These are phyloP conservation scores for Solanum hybrid DNA, from an alignment of 305 asterid species.

Conservation along the genomic window DNA sequence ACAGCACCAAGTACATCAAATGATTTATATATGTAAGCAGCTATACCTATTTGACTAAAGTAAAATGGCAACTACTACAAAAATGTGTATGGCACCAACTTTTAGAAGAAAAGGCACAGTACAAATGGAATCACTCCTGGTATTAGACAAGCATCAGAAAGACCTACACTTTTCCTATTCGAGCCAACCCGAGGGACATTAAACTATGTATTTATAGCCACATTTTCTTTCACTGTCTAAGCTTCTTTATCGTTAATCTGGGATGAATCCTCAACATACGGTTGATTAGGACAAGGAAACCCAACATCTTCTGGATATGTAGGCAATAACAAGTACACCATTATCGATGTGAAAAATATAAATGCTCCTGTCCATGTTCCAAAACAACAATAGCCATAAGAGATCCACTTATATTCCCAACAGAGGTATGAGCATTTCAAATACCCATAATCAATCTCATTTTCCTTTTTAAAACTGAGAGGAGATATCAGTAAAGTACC, in stretches of 20 bases:
- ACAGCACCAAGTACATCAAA: background rate
- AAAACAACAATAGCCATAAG: too few relatives aligned
- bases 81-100: slow-evolving; percentile 81
- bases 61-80: slow-evolving; percentile 81
- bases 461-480: too few relatives aligned
- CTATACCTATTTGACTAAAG: slow-evolving; percentile 41
- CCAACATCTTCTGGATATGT: too few relatives aligned
- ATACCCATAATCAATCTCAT: too few relatives aligned
- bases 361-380: too few relatives aligned
- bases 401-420: too few relatives aligned
- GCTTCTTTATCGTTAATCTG: slow-evolving; percentile 40
- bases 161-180: slow-evolving; percentile 49
- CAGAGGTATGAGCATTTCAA: too few relatives aligned
- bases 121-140: slow-evolving; percentile 90
- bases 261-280: background rate
- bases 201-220: slow-evolving; percentile 4
- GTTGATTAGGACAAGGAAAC: slow-evolving; percentile 8
- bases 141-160: slow-evolving; percentile 51
- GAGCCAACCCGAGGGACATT: slow-evolving; percentile 4
- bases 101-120: slow-evolving; percentile 68
- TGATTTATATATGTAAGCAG: background rate
- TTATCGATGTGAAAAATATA: too few relatives aligned
- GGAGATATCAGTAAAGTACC: too few relatives aligned
- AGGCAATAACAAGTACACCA: too few relatives aligned
- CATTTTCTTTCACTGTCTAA: slow-evolving; percentile 18